These are phyloP conservation scores for Hippophae gyantsensis DNA, from an alignment of 306 rosid species.

Conservation along the genomic window DNA sequence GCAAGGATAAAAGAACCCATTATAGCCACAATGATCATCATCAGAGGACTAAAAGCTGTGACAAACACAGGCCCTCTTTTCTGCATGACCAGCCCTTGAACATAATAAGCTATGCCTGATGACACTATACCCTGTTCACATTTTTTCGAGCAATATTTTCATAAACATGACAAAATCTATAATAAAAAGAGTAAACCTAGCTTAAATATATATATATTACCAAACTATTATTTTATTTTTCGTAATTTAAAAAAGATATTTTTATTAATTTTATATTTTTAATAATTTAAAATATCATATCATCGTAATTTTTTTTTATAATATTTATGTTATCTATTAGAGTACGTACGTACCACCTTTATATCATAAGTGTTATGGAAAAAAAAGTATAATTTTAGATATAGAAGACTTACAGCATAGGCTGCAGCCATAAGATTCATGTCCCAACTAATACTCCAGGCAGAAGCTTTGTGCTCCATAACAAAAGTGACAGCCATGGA, in stretches of 20 bases:
- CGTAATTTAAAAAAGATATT: no score
- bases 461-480: constrained; percentile 55
- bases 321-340: no score
- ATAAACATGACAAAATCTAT: no score
- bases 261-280: no score
- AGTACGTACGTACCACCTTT: no score
- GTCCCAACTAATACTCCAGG: constrained; percentile 89
- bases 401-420: constrained; percentile 47
- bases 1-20: constrained; percentile 85
- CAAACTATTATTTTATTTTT: no score
- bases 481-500: constrained; percentile 63
- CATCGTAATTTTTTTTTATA: no score
- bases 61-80: constrained; percentile 91
- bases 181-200: not conserved
- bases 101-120: constrained; percentile 53
- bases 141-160: no score
- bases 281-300: no score
- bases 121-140: constrained; percentile 57
- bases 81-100: constrained; percentile 80
- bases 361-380: no score
- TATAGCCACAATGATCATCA: constrained; percentile 82
- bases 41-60: constrained; percentile 88
- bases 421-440: constrained; percentile 86
- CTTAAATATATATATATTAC: no score
- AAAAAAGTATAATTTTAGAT: not conserved